Evolutionary conservation across 495 filamentous ascomycete species (phyloP).

Genomic region (Podospora bellae-mahoneyi): DNA sequence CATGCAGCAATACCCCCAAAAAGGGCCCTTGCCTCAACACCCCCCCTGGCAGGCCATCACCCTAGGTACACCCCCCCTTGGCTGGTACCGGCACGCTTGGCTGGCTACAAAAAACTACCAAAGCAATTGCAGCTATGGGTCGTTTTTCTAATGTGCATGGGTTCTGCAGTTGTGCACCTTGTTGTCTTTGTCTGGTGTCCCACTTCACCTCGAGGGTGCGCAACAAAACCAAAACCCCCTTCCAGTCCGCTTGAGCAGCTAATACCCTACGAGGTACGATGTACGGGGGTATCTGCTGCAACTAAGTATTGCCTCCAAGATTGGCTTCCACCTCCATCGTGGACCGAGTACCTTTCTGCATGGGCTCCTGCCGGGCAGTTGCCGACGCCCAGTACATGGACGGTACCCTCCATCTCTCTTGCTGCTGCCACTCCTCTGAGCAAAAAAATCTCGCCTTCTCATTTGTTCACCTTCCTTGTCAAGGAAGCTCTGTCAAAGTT

Average conservation of each 20-base stretch:
- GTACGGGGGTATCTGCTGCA: conserved; percentile 17
- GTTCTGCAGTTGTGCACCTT: conserved; percentile 14
- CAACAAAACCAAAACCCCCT: conserved; percentile 19
- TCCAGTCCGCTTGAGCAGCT: conserved; percentile 9
- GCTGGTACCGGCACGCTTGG: conserved; percentile 14
- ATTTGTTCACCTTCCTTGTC: conserved; percentile 11
- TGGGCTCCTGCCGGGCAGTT: conserved; percentile 14
- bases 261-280: conserved; percentile 4
- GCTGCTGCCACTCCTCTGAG: background rate
- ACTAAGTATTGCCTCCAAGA: conserved; percentile 14
- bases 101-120: background rate
- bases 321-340: conserved; percentile 12
- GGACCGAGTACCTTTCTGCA: conserved; percentile 18
- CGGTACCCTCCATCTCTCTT: conserved; percentile 19
- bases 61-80: conserved; percentile 15
- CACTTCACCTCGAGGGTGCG: conserved; percentile 23
- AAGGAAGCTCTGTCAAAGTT: conserved; percentile 14
- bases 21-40: conserved; percentile 7
- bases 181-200: conserved; percentile 18
- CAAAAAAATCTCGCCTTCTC: conserved; percentile 6
- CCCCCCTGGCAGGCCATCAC: conserved; percentile 1
- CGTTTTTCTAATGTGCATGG: conserved; percentile 10
- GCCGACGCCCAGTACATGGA: conserved; percentile 19
- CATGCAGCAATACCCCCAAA: conserved; percentile 15
- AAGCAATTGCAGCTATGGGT: conserved; percentile 8